Evolutionary conservation across 208 protist species (phyloP).

Genomic region (Acanthamoeba healyi): DNA sequence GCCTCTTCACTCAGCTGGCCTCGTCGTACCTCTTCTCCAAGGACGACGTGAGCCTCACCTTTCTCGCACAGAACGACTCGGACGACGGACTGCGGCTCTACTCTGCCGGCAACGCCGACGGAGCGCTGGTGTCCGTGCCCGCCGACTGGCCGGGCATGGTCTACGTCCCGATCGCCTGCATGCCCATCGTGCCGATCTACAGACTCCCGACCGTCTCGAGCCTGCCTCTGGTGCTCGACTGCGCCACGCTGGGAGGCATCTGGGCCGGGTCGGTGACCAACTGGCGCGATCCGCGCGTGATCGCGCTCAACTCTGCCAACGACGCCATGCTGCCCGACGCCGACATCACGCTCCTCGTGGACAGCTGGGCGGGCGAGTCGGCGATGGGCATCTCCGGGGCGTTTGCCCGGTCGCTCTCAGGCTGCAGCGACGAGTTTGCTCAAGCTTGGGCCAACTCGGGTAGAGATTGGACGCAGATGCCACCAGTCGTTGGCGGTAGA

Average conservation of each 20-base stretch:
- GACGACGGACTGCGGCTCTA: background rate
- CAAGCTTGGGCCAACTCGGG: background rate
- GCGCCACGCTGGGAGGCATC: background rate
- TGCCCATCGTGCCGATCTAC: constrained; percentile 3
- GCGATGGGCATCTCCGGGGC: background rate
- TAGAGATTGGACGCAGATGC: background rate
- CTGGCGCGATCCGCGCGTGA: background rate
- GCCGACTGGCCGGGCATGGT: constrained; percentile 9
- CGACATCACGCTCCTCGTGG: background rate
- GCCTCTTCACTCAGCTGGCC: background rate
- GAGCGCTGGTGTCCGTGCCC: background rate
- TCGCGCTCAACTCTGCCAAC: background rate
- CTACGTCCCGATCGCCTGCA: background rate
- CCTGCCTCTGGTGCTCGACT: constrained; percentile 9
- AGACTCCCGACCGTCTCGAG: background rate
- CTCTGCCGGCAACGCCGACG: background rate
- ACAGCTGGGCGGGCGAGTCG: background rate
- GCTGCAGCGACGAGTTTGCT: background rate
- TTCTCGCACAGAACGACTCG: background rate
- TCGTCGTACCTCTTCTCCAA: constrained; percentile 13
- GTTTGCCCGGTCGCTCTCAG: background rate
- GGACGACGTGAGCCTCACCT: constrained; percentile 15
- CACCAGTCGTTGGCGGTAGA: background rate
- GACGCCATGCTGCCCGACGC: background rate
- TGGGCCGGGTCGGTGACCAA: background rate